Percentiles rank a stretch among this genome's conserved stretches.
phyloP scores from a whole-genome alignment of 768 basidiomycete genomes.

The Tricholomella constricta region DNA sequence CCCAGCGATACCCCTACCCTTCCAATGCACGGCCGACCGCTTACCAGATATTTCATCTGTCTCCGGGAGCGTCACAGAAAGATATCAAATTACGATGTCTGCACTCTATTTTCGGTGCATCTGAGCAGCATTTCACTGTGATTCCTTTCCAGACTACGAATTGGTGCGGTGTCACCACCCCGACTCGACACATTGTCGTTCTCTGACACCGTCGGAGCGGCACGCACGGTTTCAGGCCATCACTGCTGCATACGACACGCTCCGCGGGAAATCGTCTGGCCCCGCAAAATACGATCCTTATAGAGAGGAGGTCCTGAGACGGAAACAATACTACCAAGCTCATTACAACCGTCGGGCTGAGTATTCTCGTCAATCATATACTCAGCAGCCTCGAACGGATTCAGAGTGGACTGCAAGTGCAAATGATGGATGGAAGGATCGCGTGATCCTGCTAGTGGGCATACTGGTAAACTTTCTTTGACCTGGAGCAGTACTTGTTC shows the following conservation, averaged over 20 bases:
- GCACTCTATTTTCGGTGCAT: slow-evolving; percentile 22
- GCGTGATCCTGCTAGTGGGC: slow-evolving; percentile 48
- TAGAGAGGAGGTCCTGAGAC: slow-evolving; percentile 51
- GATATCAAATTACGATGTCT: slow-evolving; percentile 72
- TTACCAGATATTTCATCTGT: slow-evolving; percentile 73
- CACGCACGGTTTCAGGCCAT: slow-evolving; percentile 68
- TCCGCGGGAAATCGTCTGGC: slow-evolving; percentile 40
- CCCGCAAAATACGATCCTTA: slow-evolving; percentile 41
- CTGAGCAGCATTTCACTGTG: neutral
- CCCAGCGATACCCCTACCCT: slow-evolving; percentile 50
- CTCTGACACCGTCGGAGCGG: slow-evolving; percentile 43
- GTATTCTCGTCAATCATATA: slow-evolving; percentile 14
- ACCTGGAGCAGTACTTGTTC: neutral
- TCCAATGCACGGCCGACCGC: slow-evolving; percentile 55
- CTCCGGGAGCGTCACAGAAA: slow-evolving; percentile 50
- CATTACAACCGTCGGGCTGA: slow-evolving; percentile 26
- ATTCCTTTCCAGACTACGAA: slow-evolving; percentile 58
- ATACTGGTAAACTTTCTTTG: slow-evolving; percentile 41
- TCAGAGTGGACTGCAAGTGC: slow-evolving; percentile 32
- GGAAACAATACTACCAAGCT: slow-evolving; percentile 44
- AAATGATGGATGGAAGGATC: slow-evolving; percentile 54
- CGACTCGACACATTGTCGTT: slow-evolving; percentile 51
- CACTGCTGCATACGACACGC: slow-evolving; percentile 60
- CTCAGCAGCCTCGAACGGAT: neutral
- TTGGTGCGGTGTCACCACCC: slow-evolving; percentile 74